Percentiles rank a stretch among this genome's conserved stretches.
These are phyloP conservation scores for Fusarium algeriense DNA, from an alignment of 2,329 filamentous ascomycete species.

Conservation along the genomic window DNA sequence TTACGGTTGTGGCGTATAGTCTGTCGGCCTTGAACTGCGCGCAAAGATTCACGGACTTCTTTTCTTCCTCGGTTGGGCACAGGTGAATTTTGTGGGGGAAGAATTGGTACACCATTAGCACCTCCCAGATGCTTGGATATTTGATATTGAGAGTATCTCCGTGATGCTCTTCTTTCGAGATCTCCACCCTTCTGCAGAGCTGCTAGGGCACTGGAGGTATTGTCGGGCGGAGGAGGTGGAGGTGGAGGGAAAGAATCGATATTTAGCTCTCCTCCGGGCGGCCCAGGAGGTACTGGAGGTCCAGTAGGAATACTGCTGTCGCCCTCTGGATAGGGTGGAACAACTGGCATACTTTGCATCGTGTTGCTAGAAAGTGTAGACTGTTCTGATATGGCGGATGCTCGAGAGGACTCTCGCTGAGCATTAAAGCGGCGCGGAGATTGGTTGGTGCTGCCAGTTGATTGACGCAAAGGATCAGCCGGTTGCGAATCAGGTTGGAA, in stretches of 20 bases:
- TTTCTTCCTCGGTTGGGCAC: constrained; percentile 84
- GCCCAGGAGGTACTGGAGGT: constrained; percentile 56
- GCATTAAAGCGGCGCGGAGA: constrained; percentile 64
- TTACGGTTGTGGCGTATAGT: constrained; percentile 64
- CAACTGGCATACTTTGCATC: constrained; percentile 80
- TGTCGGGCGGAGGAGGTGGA: constrained; percentile 74
- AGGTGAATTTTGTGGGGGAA: constrained; percentile 85
- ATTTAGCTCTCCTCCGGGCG: constrained; percentile 59
- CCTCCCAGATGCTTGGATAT: constrained; percentile 93
- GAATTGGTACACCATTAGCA: constrained; percentile 85
- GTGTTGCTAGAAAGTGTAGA: constrained; percentile 79
- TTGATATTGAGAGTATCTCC: constrained; percentile 95
- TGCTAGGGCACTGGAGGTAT: constrained; percentile 89
- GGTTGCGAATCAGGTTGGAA: constrained; percentile 58
- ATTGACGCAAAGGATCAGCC: constrained; percentile 44
- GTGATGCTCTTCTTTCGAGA: constrained; percentile 89
- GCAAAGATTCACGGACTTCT: constrained; percentile 87
- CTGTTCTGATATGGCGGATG: constrained; percentile 67
- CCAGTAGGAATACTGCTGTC: constrained; percentile 63
- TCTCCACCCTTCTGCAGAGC: constrained; percentile 93
- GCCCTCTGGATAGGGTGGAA: constrained; percentile 77
- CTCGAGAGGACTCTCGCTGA: constrained; percentile 64
- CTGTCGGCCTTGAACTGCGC: constrained; percentile 69
- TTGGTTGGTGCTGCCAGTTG: constrained; percentile 47
- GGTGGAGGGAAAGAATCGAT: constrained; percentile 78